These are phyloP conservation scores for Microdochium trichocladiopsis DNA, from an alignment of 2,329 filamentous ascomycete species.

Conservation along the genomic window DNA sequence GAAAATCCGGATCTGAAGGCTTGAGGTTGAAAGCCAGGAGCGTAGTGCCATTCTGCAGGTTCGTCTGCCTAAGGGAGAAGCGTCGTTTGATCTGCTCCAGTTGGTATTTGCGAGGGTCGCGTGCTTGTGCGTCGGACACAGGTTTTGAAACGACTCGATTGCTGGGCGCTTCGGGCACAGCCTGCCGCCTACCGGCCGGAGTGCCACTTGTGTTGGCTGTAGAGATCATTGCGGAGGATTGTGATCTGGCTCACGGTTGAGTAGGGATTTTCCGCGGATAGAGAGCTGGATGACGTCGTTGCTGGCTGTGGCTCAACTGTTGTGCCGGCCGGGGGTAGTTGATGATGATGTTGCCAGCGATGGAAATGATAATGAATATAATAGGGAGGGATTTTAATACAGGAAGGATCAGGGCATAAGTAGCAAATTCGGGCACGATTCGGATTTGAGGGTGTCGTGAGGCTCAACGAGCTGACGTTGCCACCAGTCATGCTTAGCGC, in stretches of 20 bases:
- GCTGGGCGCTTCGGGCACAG: conserved; percentile 32
- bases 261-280: not conserved
- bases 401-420: not conserved
- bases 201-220: conserved; percentile 18
- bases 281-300: not conserved
- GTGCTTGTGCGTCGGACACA: conserved; percentile 53
- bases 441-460: not conserved
- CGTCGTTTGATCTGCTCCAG: conserved; percentile 64
- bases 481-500: not conserved
- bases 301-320: no score
- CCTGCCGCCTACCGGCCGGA: conserved; percentile 32
- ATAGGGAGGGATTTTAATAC: not conserved
- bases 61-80: conserved; percentile 44
- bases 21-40: conserved; percentile 56
- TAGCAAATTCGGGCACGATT: not conserved
- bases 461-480: not conserved
- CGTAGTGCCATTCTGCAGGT: conserved; percentile 38
- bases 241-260: not conserved
- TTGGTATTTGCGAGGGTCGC: conserved; percentile 68
- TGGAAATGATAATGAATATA: not conserved
- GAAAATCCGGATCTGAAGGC: conserved; percentile 79
- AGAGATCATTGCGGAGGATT: conserved; percentile 27
- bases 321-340: no score
- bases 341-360: no score
- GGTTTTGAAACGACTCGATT: conserved; percentile 57